A percentile compares a stretch with the other conserved stretches of the same genome.
Conservation (phyloP, 306 rosid species). For the Castanopsis chinensis region DNA sequence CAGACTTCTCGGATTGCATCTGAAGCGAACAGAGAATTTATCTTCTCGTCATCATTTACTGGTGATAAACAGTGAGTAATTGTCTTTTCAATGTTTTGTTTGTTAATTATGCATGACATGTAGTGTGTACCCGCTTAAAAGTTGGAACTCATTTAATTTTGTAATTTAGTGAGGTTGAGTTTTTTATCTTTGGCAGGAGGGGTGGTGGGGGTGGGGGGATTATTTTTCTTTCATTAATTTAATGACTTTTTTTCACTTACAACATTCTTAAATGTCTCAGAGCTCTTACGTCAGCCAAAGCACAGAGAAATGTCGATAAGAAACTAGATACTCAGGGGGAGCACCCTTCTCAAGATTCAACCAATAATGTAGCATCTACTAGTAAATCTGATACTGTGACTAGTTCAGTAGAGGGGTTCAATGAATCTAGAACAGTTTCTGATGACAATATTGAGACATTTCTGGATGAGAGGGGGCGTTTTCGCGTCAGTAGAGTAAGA, state of each 20-base stretch:
- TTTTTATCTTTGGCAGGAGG: constrained; percentile 1
- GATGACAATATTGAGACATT: constrained; percentile 77
- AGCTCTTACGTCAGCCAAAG: constrained; percentile 54
- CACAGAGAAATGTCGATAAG: constrained; percentile 44
- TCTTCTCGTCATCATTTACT: constrained; percentile 85
- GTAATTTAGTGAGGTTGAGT: neutral
- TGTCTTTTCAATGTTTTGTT: constrained; percentile 14
- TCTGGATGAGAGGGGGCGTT: constrained; percentile 77
- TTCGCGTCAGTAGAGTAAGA: constrained; percentile 81
- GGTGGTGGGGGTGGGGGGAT: neutral
- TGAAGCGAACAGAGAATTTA: constrained; percentile 87
- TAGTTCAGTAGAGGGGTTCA: constrained; percentile 23
- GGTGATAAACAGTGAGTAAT: constrained; percentile 85
- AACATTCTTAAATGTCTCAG: constrained; percentile 45
- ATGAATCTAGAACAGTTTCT: constrained; percentile 41
- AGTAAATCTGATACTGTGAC: constrained; percentile 35
- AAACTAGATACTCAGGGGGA: constrained; percentile 32
- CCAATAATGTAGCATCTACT: constrained; percentile 31
- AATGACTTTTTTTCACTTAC: constrained; percentile 12
- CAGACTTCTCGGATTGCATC: constrained; percentile 93
- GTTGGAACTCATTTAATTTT: neutral
- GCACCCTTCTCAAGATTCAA: constrained; percentile 37
- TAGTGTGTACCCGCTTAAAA: neutral
- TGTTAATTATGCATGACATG: constrained; percentile 8
- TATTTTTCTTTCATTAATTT: neutral